Evolutionary conservation across 495 filamentous ascomycete genomes (phyloP).

Genomic region (Astrocystis sublimbata): DNA sequence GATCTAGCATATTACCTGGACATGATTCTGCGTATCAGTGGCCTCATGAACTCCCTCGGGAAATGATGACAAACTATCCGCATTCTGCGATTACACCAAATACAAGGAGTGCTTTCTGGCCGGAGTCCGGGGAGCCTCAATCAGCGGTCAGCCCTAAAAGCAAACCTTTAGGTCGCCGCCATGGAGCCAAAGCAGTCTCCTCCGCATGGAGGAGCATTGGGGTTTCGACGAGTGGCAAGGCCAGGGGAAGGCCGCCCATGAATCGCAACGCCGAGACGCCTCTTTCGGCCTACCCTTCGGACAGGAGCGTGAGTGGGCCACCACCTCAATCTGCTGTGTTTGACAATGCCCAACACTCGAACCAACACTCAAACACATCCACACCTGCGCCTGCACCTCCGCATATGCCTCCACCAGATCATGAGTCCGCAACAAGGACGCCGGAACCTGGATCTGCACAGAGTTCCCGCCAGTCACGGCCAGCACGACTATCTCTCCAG

Average conservation of each 20-base stretch:
- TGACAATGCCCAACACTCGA: slow-evolving; percentile 23
- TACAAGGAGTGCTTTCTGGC: slow-evolving; percentile 48
- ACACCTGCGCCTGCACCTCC: slow-evolving; percentile 18
- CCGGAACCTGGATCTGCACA: slow-evolving; percentile 24
- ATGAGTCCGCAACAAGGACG: slow-evolving; percentile 21
- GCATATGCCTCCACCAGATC: slow-evolving; percentile 29
- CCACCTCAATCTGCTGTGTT: slow-evolving; percentile 18
- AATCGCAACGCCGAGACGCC: slow-evolving; percentile 71
- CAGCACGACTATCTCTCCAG: slow-evolving; percentile 70
- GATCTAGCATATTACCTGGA: slow-evolving; percentile 30
- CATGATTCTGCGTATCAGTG: slow-evolving; percentile 29
- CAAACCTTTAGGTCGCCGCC: slow-evolving; percentile 64
- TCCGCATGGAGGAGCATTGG: slow-evolving; percentile 86
- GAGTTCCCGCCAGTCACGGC: slow-evolving; percentile 32
- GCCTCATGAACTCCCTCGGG: slow-evolving; percentile 49
- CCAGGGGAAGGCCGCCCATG: slow-evolving; percentile 82
- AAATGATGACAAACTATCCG: slow-evolving; percentile 69
- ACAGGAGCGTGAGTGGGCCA: slow-evolving; percentile 36
- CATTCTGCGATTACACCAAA: slow-evolving; percentile 77
- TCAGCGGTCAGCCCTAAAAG: slow-evolving; percentile 67
- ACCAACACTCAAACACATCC: no score
- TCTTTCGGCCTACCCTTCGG: slow-evolving; percentile 81
- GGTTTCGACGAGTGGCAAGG: slow-evolving; percentile 67
- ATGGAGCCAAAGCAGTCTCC: slow-evolving; percentile 86
- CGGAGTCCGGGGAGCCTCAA: slow-evolving; percentile 59